These are phyloP conservation scores for Pleurotus tuber-regium DNA, from an alignment of 768 basidiomycete genomes.

Conservation along the genomic window DNA sequence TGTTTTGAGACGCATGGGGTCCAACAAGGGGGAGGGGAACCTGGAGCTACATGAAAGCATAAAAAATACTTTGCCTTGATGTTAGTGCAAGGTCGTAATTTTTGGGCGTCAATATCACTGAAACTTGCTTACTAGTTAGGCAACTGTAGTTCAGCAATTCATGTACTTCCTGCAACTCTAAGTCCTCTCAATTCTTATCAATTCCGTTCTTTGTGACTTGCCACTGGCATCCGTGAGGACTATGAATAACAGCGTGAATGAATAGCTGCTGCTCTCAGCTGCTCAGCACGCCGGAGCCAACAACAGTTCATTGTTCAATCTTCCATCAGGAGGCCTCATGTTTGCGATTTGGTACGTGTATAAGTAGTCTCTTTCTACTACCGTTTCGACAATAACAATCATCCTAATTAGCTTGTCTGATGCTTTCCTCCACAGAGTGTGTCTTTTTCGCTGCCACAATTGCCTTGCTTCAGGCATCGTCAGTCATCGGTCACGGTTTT, in stretches of 20 bases:
- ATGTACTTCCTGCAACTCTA: not conserved
- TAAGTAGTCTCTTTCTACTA: not conserved
- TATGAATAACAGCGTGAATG: not conserved
- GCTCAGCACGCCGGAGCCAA: slow-evolving; percentile 1
- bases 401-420: not conserved
- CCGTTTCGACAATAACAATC: not conserved
- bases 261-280: not conserved
- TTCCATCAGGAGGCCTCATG: slow-evolving; percentile 8
- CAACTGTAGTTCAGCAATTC: not conserved
- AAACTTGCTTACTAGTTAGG: not conserved
- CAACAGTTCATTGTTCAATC: not conserved
- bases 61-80: not conserved
- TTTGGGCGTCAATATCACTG: not conserved
- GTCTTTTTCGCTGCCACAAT: slow-evolving; percentile 15
- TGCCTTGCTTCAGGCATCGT: slow-evolving; percentile 12
- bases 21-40: not conserved
- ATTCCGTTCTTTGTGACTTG: not conserved
- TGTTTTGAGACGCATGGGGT: not conserved
- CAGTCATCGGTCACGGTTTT: slow-evolving; percentile 31
- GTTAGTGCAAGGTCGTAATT: not conserved
- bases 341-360: slow-evolving; percentile 2
- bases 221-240: not conserved
- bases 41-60: not conserved
- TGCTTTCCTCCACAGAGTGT: not conserved
- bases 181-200: too few species aligned